Percentiles rank a stretch among this genome's conserved stretches.
Evolutionary conservation across 1,284 basidiomycete genomes (phyloP).

Genomic region (Rhodotorula sp.): DNA sequence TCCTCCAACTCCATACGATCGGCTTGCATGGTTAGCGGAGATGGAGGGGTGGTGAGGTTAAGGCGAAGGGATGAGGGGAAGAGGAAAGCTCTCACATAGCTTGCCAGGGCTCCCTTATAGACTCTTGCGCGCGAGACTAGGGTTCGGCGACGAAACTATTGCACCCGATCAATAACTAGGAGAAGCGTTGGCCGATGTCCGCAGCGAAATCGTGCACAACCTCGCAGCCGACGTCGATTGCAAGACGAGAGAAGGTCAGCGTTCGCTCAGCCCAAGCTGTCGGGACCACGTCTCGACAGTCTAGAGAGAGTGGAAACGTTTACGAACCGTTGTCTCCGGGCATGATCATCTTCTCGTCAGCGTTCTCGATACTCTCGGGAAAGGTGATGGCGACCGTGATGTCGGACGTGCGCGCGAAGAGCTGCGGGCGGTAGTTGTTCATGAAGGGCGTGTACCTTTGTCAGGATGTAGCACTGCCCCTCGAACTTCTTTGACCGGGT

Average conservation of each 20-base stretch:
- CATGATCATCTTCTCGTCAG: constrained; percentile 77
- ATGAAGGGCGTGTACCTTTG: constrained; percentile 98
- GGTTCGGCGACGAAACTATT: too few species aligned
- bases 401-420: constrained; percentile 95
- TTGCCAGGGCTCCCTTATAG: too few species aligned
- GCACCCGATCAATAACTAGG: too few species aligned
- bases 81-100: background rate
- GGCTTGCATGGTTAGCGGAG: background rate
- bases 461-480: constrained; percentile 86
- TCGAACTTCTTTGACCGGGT: constrained; percentile 90
- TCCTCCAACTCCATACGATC: constrained; percentile 10
- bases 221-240: too few species aligned
- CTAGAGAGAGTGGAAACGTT: too few species aligned
- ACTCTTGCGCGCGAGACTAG: too few species aligned
- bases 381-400: constrained; percentile 83
- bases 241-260: too few species aligned
- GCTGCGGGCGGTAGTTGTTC: constrained; percentile 92
- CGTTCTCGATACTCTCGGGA: constrained; percentile 69
- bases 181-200: too few species aligned
- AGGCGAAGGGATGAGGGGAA: background rate
- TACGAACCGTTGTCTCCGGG: constrained; percentile 78
- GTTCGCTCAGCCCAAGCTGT: too few species aligned
- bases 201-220: too few species aligned
- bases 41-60: background rate
- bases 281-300: too few species aligned